Evolutionary conservation across 371 early-diverging fungal genomes (phyloP), one percentile per base, ranked within the genome.

Genomic region (Zychaea mexicana): DNA sequence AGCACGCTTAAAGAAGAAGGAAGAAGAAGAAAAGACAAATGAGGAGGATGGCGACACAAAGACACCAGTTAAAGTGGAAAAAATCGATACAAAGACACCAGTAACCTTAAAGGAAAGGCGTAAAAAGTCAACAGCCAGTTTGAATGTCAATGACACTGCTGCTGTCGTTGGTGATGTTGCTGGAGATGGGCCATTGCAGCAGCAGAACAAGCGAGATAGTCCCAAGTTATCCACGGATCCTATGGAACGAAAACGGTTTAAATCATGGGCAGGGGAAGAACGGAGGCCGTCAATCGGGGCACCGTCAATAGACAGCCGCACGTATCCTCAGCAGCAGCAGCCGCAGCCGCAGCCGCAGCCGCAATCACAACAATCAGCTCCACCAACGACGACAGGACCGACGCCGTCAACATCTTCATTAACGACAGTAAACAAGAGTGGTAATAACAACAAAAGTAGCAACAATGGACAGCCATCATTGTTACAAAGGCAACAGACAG

Each of bases 241-340:
- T 27, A 42, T 27, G 19, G 66, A 66, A 27, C 49, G 66, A 26
- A 70, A 70, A 49, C 63, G 67, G 19, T 62, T 55, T 46, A 66
- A 63, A 31, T 59, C 66, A 22, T 66, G 47, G 52, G 46, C 65
- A 15, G 64, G 66, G 12, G 62, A 65, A 24, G 56, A 66, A 19
- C 21, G 21, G 52, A 17, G 38, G 47, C 42, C 42, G 1, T 42
- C 42, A 7, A 15, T n/a, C n/a, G n/a, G n/a, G n/a, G n/a, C n/a
- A n/a, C 15, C 57, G 42, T 22, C 26, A 21, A 26, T 5, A 10
- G 52, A 39, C 26, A 27, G 33, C 30, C 46, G 58, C n/a, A n/a
- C n/a, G n/a, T n/a, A n/a, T n/a, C n/a, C n/a, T n/a, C n/a, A n/a
- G n/a, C n/a, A n/a, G n/a, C n/a, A n/a, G n/a, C 1, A 21, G 24